Evolutionary conservation across 371 early-diverging fungal species (phyloP).

Genomic region (Syncephalastrum sp.): DNA sequence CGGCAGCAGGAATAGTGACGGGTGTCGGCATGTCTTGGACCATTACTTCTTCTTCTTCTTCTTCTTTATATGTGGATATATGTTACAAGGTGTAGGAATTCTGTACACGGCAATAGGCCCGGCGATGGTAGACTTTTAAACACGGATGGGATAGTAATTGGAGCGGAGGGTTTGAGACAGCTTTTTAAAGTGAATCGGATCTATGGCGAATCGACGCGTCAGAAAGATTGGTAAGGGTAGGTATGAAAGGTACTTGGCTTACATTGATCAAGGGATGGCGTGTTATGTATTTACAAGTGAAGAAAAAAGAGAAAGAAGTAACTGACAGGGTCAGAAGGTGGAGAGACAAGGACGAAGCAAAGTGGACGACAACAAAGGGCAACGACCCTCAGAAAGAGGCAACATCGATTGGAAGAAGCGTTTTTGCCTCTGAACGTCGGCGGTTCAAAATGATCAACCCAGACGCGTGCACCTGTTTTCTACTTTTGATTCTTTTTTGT

Average conservation of each 20-base stretch:
- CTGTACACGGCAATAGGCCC: too few relatives aligned
- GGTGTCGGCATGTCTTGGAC: constrained; percentile 20
- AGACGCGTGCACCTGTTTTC: constrained; percentile 2
- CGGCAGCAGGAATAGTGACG: constrained; percentile 6
- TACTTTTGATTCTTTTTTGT: not conserved
- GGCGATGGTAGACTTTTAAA: not conserved
- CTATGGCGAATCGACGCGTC: not conserved
- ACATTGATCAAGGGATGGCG: not conserved
- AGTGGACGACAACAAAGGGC: not conserved
- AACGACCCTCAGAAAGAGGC: not conserved
- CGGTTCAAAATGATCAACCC: not conserved
- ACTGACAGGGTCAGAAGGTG: constrained; percentile 1
- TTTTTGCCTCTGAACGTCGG: not conserved
- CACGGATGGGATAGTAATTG: not conserved
- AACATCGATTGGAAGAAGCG: not conserved
- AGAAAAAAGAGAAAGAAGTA: not conserved
- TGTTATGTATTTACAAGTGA: not conserved
- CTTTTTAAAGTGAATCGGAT: not conserved
- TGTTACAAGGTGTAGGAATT: not conserved
- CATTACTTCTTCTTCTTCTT: constrained; percentile 6
- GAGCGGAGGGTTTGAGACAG: not conserved
- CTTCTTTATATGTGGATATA: not conserved
- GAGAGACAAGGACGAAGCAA: not conserved
- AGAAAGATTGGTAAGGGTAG: not conserved
- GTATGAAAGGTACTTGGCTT: not conserved